Evolutionary conservation across 768 basidiomycete species (phyloP).

Genomic region (Boletus rubropictus): DNA sequence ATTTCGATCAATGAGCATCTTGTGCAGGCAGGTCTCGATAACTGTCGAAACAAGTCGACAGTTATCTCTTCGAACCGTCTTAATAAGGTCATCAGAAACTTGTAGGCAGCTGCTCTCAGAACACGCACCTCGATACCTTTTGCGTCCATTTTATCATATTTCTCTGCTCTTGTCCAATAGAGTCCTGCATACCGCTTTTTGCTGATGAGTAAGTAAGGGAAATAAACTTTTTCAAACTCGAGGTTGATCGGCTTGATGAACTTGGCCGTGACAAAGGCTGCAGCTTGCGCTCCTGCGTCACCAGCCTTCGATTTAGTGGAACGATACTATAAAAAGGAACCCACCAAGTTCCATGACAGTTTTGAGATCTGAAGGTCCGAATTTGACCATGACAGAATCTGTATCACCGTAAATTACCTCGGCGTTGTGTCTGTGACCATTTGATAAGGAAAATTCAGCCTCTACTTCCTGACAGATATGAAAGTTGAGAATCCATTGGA

Average conservation of each 20-base stretch:
- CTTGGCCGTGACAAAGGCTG: conserved; percentile 81
- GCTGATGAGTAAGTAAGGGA: conserved; percentile 94
- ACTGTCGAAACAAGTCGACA: conserved; percentile 98
- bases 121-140: conserved; percentile 91
- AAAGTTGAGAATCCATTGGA: not conserved
- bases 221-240: conserved; percentile 99
- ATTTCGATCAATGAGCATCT: conserved; percentile 94
- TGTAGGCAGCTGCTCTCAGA: not conserved
- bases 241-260: conserved; percentile 97
- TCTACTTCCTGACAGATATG: conserved; percentile 65
- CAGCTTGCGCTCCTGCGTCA: conserved; percentile 78
- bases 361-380: conserved; percentile 82
- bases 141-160: conserved; percentile 99
- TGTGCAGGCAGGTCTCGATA: conserved; percentile 96
- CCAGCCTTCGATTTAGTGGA: not conserved
- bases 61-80: conserved; percentile 98
- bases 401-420: conserved; percentile 98
- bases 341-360: conserved; percentile 87
- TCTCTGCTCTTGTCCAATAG: conserved; percentile 94
- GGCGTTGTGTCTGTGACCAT: conserved; percentile 82
- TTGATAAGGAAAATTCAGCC: conserved; percentile 74
- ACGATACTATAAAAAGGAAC: conserved; percentile 17
- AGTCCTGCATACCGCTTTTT: conserved; percentile 98
- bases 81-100: not conserved
- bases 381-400: conserved; percentile 98